These are phyloP conservation scores for Nannochloris sp. DNA, from an alignment of 139 green algal species.

Conservation along the genomic window DNA sequence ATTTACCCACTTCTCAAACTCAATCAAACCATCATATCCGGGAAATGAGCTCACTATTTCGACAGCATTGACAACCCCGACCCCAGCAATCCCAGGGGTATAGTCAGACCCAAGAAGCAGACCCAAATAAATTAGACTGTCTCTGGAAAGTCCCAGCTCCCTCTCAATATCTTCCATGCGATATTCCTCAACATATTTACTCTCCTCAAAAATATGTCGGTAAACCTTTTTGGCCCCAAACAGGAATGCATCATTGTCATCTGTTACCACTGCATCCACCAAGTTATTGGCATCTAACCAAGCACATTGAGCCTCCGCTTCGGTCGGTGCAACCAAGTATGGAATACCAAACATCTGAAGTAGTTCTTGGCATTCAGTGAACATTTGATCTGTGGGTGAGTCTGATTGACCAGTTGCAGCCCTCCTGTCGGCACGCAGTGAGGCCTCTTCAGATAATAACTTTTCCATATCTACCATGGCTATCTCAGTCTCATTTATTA, in stretches of 20 bases:
- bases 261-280: constrained; percentile 94
- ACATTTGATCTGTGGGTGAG: constrained; percentile 66
- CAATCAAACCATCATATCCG: constrained; percentile 33
- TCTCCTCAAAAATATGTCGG: constrained; percentile 65
- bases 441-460: constrained; percentile 24
- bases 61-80: constrained; percentile 94
- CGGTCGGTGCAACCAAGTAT: constrained; percentile 90
- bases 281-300: constrained; percentile 70
- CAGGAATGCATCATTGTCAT: constrained; percentile 97
- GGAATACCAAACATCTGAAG: constrained; percentile 93
- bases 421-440: constrained; percentile 15
- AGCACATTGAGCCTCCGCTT: constrained; percentile 94
- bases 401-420: constrained; percentile 32
- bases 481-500: neutral
- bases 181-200: constrained; percentile 94
- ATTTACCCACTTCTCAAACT: constrained; percentile 58
- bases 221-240: constrained; percentile 88
- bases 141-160: constrained; percentile 72
- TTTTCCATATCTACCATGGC: constrained; percentile 15
- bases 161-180: constrained; percentile 53
- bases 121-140: constrained; percentile 65
- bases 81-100: constrained; percentile 65
- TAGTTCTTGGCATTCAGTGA: constrained; percentile 80
- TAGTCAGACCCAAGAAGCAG: constrained; percentile 94
- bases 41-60: constrained; percentile 80